phyloP scores from a whole-genome alignment of 2,329 filamentous ascomycete genomes.

The Colletotrichum cuscutae region DNA sequence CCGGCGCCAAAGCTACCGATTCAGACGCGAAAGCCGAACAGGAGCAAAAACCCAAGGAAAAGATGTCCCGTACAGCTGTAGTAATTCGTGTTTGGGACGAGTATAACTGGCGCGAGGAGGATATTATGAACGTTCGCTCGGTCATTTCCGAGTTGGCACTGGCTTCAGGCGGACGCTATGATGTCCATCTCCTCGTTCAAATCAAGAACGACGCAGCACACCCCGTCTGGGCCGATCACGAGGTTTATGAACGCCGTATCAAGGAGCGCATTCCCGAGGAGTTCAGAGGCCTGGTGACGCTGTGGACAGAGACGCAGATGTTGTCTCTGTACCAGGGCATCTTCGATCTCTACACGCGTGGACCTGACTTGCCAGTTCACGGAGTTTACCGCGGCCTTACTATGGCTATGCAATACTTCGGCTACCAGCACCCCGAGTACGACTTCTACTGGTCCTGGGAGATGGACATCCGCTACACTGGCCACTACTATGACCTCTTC shows the following conservation, averaged over 20 bases:
- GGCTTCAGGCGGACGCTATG: constrained; percentile 86
- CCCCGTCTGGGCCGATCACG: constrained; percentile 81
- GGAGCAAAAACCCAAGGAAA: constrained; percentile 40
- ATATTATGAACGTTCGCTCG: constrained; percentile 83
- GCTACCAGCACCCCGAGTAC: constrained; percentile 87
- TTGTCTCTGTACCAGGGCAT: constrained; percentile 88
- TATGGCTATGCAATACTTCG: constrained; percentile 96
- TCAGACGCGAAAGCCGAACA: constrained; percentile 2
- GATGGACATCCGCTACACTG: constrained; percentile 91
- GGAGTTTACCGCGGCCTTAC: constrained; percentile 92
- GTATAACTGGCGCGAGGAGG: constrained; percentile 81
- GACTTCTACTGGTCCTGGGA: constrained; percentile 97
- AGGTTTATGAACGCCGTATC: constrained; percentile 74
- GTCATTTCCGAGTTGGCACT: constrained; percentile 85
- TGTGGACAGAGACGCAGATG: constrained; percentile 98
- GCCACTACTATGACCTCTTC: constrained; percentile 84
- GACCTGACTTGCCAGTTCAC: constrained; percentile 80
- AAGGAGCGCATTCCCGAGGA: constrained; percentile 80
- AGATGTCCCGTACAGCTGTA: constrained; percentile 75
- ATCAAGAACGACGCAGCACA: constrained; percentile 80
- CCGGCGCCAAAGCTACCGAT: constrained; percentile 8
- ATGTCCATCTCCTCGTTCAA: constrained; percentile 86
- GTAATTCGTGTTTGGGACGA: constrained; percentile 86
- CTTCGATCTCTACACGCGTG: constrained; percentile 76
- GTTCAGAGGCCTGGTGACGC: constrained; percentile 86